Evolutionary conservation across 2,329 filamentous ascomycete genomes (phyloP).

Genomic region (Biscogniauxia sp.): DNA sequence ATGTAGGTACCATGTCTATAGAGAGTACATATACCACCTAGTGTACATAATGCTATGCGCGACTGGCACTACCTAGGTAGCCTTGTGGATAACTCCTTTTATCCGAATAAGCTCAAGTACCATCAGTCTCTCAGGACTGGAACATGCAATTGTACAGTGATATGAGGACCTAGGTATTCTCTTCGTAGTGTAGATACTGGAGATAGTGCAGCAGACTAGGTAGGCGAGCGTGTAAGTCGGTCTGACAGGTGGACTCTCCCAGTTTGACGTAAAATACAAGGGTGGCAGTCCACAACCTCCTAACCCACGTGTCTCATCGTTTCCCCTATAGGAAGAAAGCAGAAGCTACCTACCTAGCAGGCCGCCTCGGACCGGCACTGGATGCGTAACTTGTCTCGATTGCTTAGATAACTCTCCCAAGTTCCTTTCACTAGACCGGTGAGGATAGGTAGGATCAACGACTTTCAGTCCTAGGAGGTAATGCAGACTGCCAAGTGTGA

Average conservation of each 20-base stretch:
- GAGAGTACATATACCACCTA: no score
- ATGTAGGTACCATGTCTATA: neutral
- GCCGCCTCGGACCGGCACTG: neutral
- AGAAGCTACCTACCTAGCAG: neutral
- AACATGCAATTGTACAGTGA: neutral
- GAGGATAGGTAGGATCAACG: neutral
- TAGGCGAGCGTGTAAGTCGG: neutral
- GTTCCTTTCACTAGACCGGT: neutral
- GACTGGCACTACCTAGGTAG: neutral
- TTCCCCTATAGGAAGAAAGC: neutral
- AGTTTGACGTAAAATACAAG: neutral
- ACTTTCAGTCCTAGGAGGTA: neutral
- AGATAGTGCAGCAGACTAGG: neutral
- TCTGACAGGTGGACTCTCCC: neutral
- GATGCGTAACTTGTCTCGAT: neutral
- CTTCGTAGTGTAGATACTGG: neutral
- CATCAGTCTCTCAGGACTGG: neutral
- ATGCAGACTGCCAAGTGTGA: neutral
- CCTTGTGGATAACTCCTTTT: neutral
- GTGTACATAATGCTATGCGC: neutral
- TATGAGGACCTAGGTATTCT: neutral
- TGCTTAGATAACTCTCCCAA: neutral
- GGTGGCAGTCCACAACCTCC: neutral
- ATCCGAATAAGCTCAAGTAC: neutral
- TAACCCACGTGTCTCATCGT: neutral